Evolutionary conservation across 148 eudicot species (phyloP).

Genomic region (Rheum nobile): DNA sequence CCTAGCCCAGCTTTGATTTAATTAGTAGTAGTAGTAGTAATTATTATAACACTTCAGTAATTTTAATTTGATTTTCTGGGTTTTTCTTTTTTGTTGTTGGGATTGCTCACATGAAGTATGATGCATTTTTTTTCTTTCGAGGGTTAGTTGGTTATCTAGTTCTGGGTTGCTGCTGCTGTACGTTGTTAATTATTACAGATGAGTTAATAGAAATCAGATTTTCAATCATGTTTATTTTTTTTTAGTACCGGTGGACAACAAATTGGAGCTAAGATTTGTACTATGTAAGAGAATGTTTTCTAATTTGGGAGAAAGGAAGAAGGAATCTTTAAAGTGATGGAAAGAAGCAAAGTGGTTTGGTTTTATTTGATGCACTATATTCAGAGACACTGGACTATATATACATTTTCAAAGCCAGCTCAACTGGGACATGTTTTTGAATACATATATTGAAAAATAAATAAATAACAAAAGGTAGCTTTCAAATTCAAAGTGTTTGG

Average conservation of each 20-base stretch:
- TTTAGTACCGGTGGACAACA: not conserved
- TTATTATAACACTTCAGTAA: not conserved
- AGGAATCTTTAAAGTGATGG: conserved; percentile 3
- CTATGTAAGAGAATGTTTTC: not conserved
- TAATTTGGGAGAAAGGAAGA: not conserved
- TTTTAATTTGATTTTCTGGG: not conserved
- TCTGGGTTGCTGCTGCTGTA: not conserved
- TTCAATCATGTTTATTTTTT: not conserved
- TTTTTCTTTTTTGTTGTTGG: not conserved
- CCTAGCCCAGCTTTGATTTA: not conserved
- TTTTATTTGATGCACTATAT: not conserved
- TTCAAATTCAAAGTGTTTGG: conserved; percentile 7
- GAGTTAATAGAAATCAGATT: not conserved
- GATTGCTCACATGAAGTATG: not conserved
- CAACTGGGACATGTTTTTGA: not conserved
- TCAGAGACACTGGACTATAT: not conserved
- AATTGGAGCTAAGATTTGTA: not conserved
- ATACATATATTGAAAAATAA: not conserved
- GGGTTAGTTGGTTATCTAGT: not conserved
- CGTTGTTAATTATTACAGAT: not conserved
- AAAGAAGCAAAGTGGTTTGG: not conserved
- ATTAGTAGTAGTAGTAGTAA: not conserved
- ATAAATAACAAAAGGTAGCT: not conserved
- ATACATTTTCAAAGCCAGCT: not conserved
- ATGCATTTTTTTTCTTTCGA: not conserved